Conservation (phyloP, 2,329 filamentous ascomycete genomes). For the Pestalotiopsis sp. region DNA sequence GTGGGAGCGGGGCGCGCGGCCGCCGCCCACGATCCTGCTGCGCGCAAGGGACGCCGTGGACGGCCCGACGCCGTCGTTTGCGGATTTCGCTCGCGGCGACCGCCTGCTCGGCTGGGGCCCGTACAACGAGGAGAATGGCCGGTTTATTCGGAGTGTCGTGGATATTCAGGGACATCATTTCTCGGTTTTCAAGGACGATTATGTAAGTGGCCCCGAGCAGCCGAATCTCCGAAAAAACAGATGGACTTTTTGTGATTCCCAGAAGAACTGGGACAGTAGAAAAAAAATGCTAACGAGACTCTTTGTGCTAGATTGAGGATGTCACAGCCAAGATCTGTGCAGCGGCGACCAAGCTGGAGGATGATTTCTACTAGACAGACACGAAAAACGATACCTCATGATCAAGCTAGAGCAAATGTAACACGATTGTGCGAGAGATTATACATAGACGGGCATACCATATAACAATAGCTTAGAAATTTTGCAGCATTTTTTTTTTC, state of each 20-base stretch:
- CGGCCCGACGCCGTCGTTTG: constrained; percentile 29
- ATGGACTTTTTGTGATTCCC: too few relatives aligned
- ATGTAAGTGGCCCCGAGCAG: constrained; percentile 23
- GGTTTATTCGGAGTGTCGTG: constrained; percentile 47
- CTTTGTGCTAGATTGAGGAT: constrained; percentile 22
- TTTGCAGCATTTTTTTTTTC: too few relatives aligned
- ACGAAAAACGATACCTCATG: constrained; percentile 10
- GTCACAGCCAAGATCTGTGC: constrained; percentile 27
- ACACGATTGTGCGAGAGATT: background rate
- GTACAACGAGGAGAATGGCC: constrained; percentile 38
- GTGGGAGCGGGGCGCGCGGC: constrained; percentile 24
- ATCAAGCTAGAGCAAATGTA: background rate
- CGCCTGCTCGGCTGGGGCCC: constrained; percentile 50
- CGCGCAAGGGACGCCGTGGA: constrained; percentile 45
- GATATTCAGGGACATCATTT: constrained; percentile 57
- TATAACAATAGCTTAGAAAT: background rate
- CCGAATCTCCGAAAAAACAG: too few relatives aligned
- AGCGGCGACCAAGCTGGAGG: constrained; percentile 27
- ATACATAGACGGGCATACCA: background rate
- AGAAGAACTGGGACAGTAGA: too few relatives aligned
- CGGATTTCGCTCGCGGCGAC: constrained; percentile 48
- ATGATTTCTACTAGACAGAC: constrained; percentile 10
- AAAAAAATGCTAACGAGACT: background rate
- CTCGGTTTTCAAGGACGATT: constrained; percentile 28
- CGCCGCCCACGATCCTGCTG: constrained; percentile 47